Base-by-base conservation (phyloP, 345 rosid genomes). In the Acer campestre region DNA sequence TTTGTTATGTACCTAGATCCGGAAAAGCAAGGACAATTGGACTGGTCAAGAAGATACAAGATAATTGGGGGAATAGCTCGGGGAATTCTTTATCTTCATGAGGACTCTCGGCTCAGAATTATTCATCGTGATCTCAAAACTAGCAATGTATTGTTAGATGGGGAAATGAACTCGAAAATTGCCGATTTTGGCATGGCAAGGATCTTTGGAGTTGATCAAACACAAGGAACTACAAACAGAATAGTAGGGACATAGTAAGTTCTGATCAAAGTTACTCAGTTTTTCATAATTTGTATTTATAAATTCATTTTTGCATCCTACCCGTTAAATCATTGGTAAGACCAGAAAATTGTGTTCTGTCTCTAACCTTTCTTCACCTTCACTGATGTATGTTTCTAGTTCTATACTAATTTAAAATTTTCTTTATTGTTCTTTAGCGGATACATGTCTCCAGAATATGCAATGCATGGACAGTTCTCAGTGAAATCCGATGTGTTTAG, bases 151-250 rank as follows among this genome's bases (percentile, higher is more conserved):
- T 79, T 89, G 53, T 42, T 90, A 6, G 94, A 91, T 74, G 83
- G 20, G 6, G 89, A 85, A 1, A 82, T 91, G 94, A 87, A 80
- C 53, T 86, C 93, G 7, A 91, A 90, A 80, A 88, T 89, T 25
- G 90, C 94, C 11, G 96, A 93, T 74, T 93, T 93, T 71, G 94
- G 96, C 31, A 82, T 86, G 84, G 92, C 92, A 7, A 86, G 84
- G 70, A 90, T 90, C 44, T 83, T 90, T 9, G 84, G 82, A 10
- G 78, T 75, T 11, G 78, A 86, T 65, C 83, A 82, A 75, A 67
- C 74, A 38, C 65, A 73, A 35, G 81, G 73, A 51, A 88, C 73
- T 23, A 93, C 97, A 3, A 79, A 70, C 44, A 81, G 80, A 73
- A 77, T 91, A 1, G 89, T 87, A 3, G 92, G 94, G 10, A 91